Evolutionary conservation across 305 asterid genomes (phyloP), one percentile per base, ranked within the genome.

Genomic region (Solanum hybrid): DNA sequence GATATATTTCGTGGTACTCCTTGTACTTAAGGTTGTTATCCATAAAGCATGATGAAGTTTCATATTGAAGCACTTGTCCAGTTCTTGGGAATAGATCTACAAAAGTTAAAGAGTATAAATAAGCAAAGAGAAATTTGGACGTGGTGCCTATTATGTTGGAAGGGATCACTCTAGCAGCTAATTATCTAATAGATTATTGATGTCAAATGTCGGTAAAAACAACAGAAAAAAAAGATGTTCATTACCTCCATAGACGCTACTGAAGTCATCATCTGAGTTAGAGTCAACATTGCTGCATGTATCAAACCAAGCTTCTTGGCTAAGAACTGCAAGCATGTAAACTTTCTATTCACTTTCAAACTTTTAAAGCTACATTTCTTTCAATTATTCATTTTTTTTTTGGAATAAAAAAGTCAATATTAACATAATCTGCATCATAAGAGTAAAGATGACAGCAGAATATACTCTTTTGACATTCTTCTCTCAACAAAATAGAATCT

Each of bases 241-340:
- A 88, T 94, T 94, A 97, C 99, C 99, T 95, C 97, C 99, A 89
- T 94, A 94, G 57, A 97, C 98, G 89, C 99, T 98, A 86, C 95
- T 91, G 90, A 92, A 96, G 51, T 98, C 99, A 40, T 97, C 99
- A 84, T 97, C 99, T 6, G 99, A 94, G 85, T 98, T 98, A 6
- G 98, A 97, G 24, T 97, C 99, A 82, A 95, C 92, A 89, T 95
- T 92, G 93, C 98, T 98, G 93, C 91, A 77, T 37, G 99, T 94
- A 92, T 98, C 99, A 81, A 95, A 98, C 98, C 98, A 98, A 42
- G 98, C 94, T 77, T 98, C 99, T 84, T 93, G 96, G 92, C 94
- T 92, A 90, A 94, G 89, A 89, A 95, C 99, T 97, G 95, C 89
- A 91, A 90, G 86, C 88, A 92, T 42, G 35, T 87, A 69, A 87